Evolutionary conservation across 768 basidiomycete species (phyloP).

Genomic region (Serendipita sp.): DNA sequence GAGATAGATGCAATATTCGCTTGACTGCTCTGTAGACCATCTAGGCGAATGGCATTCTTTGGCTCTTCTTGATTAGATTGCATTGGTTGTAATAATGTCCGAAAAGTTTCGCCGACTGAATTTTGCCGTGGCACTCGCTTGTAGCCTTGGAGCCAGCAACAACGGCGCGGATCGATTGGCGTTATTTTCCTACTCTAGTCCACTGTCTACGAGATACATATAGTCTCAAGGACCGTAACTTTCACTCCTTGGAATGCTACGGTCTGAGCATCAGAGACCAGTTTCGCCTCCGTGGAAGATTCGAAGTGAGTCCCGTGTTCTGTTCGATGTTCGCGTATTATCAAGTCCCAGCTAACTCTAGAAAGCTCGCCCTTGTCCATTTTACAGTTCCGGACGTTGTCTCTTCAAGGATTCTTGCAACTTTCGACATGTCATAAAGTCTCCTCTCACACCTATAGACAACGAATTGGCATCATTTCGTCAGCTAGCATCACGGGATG

Average conservation of each 20-base stretch:
- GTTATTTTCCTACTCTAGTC: no score
- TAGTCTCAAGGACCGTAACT: background rate
- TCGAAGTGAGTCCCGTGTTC: background rate
- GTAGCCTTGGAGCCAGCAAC: background rate
- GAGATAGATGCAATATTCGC: background rate
- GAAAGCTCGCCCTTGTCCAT: conserved; percentile 7
- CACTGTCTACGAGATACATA: background rate
- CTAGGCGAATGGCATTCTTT: background rate
- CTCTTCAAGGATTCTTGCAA: conserved; percentile 9
- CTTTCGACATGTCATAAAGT: conserved; percentile 8
- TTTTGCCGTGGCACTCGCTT: background rate
- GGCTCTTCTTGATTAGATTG: background rate
- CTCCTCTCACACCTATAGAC: background rate
- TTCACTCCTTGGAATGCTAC: background rate
- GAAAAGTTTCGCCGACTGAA: background rate
- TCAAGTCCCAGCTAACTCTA: background rate
- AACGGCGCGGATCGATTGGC: no score
- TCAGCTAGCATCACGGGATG: background rate
- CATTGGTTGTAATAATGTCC: no score
- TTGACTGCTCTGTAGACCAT: background rate
- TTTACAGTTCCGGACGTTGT: background rate
- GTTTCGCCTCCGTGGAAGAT: conserved; percentile 4
- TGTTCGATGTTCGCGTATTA: background rate
- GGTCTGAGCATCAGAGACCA: background rate
- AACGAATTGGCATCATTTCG: background rate